These are phyloP conservation scores for Kitagawia praeruptora DNA, from an alignment of 129 eudicot species.

Conservation along the genomic window DNA sequence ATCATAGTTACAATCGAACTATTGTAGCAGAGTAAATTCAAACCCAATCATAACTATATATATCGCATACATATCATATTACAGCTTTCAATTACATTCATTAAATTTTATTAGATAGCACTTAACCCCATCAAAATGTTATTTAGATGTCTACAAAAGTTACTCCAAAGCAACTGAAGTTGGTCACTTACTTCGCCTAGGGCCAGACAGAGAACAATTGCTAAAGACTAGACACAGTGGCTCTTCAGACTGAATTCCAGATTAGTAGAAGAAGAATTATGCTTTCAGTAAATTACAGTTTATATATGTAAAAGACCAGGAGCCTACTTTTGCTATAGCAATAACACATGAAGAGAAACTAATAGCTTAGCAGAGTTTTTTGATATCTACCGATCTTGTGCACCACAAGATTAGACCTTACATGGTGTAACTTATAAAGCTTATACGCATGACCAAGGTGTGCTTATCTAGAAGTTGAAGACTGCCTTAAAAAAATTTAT, in stretches of 20 bases:
- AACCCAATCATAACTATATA: not conserved
- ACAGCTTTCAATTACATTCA: not conserved
- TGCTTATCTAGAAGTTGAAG: not conserved
- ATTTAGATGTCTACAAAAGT: not conserved
- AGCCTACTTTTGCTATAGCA: not conserved
- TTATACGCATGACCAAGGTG: not conserved
- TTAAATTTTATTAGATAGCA: not conserved
- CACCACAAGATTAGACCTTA: not conserved
- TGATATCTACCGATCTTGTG: not conserved
- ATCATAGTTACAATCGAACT: not conserved
- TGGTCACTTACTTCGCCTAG: not conserved
- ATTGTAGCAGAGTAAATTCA: not conserved
- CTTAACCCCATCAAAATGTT: not conserved
- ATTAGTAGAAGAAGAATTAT: not conserved
- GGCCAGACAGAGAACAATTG: not conserved
- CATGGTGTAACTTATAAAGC: not conserved
- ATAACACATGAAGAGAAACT: not conserved
- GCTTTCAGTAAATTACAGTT: not conserved
- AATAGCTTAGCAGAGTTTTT: not conserved
- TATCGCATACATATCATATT: not conserved
- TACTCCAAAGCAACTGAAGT: not conserved
- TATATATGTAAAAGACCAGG: not conserved
- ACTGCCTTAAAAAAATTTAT: too few relatives aligned
- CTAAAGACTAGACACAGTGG: not conserved
- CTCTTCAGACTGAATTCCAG: not conserved